Percentiles rank a stretch among this genome's conserved stretches.
Evolutionary conservation across 2,329 filamentous ascomycete genomes (phyloP).

Genomic region (Hyphodiscus sp.): DNA sequence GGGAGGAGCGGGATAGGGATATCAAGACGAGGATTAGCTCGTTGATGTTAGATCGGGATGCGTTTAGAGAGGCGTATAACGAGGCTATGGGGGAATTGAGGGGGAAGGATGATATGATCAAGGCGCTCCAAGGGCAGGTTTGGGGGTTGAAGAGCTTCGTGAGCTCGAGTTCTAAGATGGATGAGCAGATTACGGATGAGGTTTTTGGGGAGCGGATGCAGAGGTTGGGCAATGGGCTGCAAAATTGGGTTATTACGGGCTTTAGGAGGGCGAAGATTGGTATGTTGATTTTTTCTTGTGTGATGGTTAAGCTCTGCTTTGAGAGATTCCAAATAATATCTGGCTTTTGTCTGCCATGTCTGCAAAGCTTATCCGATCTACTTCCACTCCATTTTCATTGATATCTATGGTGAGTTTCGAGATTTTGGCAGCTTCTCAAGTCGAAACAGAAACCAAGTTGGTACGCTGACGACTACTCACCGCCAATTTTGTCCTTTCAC

Average conservation of each 20-base stretch:
- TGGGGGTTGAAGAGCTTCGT: constrained; percentile 66
- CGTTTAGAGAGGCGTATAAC: constrained; percentile 43
- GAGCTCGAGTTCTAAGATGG: constrained; percentile 56
- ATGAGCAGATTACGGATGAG: constrained; percentile 58
- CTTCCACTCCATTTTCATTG: no score
- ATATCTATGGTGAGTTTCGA: no score
- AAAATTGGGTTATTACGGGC: constrained; percentile 69
- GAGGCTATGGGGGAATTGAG: constrained; percentile 39
- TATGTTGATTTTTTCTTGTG: constrained; percentile 15
- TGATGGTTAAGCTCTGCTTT: background rate
- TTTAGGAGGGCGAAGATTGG: constrained; percentile 56
- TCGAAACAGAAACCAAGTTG: no score
- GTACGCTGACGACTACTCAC: no score
- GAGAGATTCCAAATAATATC: no score
- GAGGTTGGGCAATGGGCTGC: constrained; percentile 57
- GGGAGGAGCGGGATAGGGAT: constrained; percentile 33
- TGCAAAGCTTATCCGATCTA: no score
- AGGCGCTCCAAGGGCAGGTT: constrained; percentile 51
- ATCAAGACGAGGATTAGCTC: constrained; percentile 23
- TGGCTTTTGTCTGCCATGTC: no score
- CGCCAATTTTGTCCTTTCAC: background rate
- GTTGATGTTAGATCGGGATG: constrained; percentile 28
- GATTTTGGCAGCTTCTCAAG: no score
- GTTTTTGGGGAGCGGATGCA: constrained; percentile 57
- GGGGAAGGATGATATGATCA: constrained; percentile 50